Conservation (phyloP, 495 filamentous ascomycete species). For the Aspergillus affinis region DNA sequence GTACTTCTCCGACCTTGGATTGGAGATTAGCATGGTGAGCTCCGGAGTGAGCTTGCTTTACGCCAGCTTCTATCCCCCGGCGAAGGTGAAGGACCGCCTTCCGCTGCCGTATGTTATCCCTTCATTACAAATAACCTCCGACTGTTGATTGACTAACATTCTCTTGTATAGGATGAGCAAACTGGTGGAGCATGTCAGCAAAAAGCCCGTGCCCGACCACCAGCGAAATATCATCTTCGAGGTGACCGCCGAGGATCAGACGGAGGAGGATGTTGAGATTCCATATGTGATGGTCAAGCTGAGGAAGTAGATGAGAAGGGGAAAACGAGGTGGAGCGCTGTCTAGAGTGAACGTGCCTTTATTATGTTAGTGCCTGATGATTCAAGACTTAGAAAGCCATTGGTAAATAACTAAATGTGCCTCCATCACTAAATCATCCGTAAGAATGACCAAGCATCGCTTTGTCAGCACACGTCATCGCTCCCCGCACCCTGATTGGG, state of each 20-base stretch:
- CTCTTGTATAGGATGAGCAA: constrained; percentile 66
- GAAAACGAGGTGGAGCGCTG: neutral
- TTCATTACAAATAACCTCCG: no score
- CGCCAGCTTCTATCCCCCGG: constrained; percentile 86
- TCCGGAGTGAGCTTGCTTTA: constrained; percentile 96
- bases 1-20: constrained; percentile 73
- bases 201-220: constrained; percentile 86
- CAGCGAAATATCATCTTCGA: constrained; percentile 97
- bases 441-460: neutral
- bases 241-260: constrained; percentile 86
- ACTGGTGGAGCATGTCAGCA: constrained; percentile 83
- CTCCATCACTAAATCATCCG: no score
- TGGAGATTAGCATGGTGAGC: constrained; percentile 89
- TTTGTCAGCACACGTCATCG: neutral
- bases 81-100: constrained; percentile 82
- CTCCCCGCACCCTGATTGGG: no score
- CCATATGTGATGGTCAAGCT: constrained; percentile 93
- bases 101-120: constrained; percentile 58
- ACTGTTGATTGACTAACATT: constrained; percentile 12
- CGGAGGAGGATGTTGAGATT: constrained; percentile 93
- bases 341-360: constrained; percentile 1
- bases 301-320: constrained; percentile 33
- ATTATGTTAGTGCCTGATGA: neutral
- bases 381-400: neutral
- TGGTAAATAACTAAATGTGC: no score